Conservation (phyloP, 2,329 filamentous ascomycete genomes). For the Fusarium coicis region DNA sequence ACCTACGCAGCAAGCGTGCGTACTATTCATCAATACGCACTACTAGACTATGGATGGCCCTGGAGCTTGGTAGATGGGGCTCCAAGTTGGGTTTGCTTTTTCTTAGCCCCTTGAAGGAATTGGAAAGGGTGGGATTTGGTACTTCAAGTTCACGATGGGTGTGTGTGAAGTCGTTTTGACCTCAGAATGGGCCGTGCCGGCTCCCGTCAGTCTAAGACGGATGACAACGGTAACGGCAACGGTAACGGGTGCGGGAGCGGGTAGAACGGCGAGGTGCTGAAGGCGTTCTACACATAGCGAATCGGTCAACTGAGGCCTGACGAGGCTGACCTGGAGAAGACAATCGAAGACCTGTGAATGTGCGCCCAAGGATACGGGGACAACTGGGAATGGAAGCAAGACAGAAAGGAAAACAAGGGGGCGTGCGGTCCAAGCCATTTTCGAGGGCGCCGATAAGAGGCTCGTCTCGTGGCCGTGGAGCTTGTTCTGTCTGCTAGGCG, state of each 20-base stretch:
- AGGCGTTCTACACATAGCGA: conserved; percentile 7
- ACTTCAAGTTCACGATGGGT: conserved; percentile 31
- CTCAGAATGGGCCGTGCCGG: conserved; percentile 40
- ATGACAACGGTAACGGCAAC: conserved; percentile 8
- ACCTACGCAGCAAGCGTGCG: conserved; percentile 32
- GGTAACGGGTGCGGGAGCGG: conserved; percentile 35
- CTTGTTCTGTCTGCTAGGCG: conserved; percentile 5
- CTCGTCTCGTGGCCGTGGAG: conserved; percentile 30
- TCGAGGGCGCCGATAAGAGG: conserved; percentile 23
- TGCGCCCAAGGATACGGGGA: conserved; percentile 8
- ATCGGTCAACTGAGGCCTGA: conserved; percentile 18
- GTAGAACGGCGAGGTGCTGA: conserved; percentile 34
- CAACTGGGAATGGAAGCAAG: not conserved
- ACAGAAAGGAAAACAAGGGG: conserved; percentile 6
- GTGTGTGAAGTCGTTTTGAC: conserved; percentile 33
- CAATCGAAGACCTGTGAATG: conserved; percentile 12
- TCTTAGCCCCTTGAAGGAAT: conserved; percentile 34
- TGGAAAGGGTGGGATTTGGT: conserved; percentile 41
- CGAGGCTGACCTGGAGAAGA: conserved; percentile 12
- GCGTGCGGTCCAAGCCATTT: conserved; percentile 11
- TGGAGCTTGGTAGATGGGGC: conserved; percentile 36
- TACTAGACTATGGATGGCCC: conserved; percentile 24
- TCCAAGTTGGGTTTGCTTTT: conserved; percentile 42
- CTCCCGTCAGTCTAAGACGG: conserved; percentile 31
- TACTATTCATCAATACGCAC: conserved; percentile 14